Conservation (phyloP, 768 basidiomycete genomes). For the Lactarius hengduanensis region DNA sequence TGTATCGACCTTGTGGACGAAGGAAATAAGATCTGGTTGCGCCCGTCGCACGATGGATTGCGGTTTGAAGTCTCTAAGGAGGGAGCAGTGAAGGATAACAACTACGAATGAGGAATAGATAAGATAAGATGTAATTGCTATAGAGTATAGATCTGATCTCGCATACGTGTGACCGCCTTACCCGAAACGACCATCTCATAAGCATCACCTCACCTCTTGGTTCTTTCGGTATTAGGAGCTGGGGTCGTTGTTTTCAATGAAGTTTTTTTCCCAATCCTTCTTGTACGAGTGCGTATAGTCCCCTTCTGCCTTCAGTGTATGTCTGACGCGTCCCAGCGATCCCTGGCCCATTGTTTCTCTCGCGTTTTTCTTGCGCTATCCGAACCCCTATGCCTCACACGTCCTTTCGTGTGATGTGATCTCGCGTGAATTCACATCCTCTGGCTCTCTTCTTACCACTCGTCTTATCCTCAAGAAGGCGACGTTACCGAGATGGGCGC, state of each 20-base stretch:
- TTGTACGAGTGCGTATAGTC: slow-evolving; percentile 50
- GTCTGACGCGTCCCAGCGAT: slow-evolving; percentile 55
- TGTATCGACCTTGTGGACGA: slow-evolving; percentile 50
- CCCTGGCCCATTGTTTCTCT: slow-evolving; percentile 90
- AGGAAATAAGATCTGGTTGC: slow-evolving; percentile 54
- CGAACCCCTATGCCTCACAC: slow-evolving; percentile 92
- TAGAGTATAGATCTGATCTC: slow-evolving; percentile 13
- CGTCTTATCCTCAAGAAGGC: slow-evolving; percentile 92
- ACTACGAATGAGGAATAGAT: slow-evolving; percentile 37
- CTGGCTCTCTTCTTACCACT: slow-evolving; percentile 78
- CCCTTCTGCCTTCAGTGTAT: slow-evolving; percentile 6
- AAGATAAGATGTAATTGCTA: not conserved
- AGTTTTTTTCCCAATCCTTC: slow-evolving; percentile 55
- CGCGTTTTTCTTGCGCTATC: slow-evolving; percentile 94
- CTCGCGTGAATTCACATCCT: slow-evolving; percentile 68
- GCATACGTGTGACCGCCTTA: not conserved
- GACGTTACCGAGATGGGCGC: slow-evolving; percentile 90
- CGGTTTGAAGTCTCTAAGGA: slow-evolving; percentile 47
- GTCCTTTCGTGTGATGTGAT: slow-evolving; percentile 96
- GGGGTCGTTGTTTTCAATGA: slow-evolving; percentile 47
- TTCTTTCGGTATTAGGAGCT: slow-evolving; percentile 28
- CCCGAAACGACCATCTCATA: not conserved
- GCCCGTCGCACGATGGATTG: slow-evolving; percentile 77
- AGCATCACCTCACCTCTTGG: not conserved
- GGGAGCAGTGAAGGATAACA: slow-evolving; percentile 51